These are phyloP conservation scores for Phoenix roebelenii DNA, from an alignment of 176 grass and related monocot genomes.

Conservation along the genomic window DNA sequence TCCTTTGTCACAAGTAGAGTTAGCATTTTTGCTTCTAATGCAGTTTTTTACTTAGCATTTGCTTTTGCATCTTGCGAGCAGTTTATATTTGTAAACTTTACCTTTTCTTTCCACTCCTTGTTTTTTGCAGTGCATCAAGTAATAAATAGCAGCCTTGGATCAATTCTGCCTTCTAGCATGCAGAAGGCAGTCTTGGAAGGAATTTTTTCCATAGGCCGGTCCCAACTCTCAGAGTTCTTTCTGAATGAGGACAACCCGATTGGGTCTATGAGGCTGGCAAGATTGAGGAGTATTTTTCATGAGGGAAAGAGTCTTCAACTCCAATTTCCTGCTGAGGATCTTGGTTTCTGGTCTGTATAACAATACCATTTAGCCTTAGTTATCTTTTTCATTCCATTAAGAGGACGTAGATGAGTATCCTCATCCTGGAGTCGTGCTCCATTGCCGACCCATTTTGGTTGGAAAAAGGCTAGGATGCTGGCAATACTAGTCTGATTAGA, in stretches of 20 bases:
- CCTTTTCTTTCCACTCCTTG: not conserved
- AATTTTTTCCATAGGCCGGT: constrained; percentile 70
- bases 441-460: no score
- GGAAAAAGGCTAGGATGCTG: no score
- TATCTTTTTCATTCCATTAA: no score
- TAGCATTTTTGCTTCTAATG: constrained; percentile 8
- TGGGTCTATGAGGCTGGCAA: constrained; percentile 53
- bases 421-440: no score
- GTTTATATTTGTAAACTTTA: no score
- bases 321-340: constrained; percentile 95
- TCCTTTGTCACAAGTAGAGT: not conserved
- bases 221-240: constrained; percentile 77
- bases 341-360: constrained; percentile 69
- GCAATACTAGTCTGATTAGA: no score
- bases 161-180: constrained; percentile 52
- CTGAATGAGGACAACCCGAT: constrained; percentile 81
- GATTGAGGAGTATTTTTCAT: constrained; percentile 71
- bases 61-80: not conserved
- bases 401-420: no score
- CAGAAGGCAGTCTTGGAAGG: constrained; percentile 67
- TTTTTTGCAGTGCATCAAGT: constrained; percentile 51
- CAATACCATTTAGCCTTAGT: no score
- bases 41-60: constrained; percentile 8
- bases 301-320: constrained; percentile 92
- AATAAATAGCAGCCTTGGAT: constrained; percentile 65